Conservation (phyloP, 2,329 filamentous ascomycete genomes). For the Tolypocladium tundrense region DNA sequence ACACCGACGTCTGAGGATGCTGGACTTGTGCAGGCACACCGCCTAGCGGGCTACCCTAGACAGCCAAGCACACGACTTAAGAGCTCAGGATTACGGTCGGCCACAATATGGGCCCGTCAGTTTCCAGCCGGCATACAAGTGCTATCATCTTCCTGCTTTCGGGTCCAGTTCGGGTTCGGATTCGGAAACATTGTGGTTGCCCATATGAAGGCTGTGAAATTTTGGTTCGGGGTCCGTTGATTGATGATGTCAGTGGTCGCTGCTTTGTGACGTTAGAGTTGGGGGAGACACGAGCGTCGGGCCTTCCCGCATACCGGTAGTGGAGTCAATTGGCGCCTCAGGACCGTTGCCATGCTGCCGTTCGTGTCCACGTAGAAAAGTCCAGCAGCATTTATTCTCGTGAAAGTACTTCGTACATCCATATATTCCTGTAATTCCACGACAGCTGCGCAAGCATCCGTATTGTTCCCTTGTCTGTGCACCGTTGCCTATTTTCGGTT, state of each 20-base stretch:
- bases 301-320: background rate
- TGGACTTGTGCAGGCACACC: background rate
- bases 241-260: background rate
- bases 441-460: background rate
- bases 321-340: background rate
- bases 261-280: background rate
- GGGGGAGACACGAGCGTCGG: background rate
- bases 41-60: background rate
- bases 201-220: too few species aligned
- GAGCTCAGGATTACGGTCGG: background rate
- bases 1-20: too few species aligned
- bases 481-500: background rate
- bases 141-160: background rate
- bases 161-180: background rate
- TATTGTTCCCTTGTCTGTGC: background rate
- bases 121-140: background rate
- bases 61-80: background rate
- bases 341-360: background rate
- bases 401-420: too few species aligned
- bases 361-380: background rate
- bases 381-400: background rate
- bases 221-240: background rate
- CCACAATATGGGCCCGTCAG: background rate
- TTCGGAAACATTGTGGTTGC: background rate
- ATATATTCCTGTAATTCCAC: background rate